Evolutionary conservation across 306 rosid genomes (phyloP).

Genomic region (Sindora glabra): DNA sequence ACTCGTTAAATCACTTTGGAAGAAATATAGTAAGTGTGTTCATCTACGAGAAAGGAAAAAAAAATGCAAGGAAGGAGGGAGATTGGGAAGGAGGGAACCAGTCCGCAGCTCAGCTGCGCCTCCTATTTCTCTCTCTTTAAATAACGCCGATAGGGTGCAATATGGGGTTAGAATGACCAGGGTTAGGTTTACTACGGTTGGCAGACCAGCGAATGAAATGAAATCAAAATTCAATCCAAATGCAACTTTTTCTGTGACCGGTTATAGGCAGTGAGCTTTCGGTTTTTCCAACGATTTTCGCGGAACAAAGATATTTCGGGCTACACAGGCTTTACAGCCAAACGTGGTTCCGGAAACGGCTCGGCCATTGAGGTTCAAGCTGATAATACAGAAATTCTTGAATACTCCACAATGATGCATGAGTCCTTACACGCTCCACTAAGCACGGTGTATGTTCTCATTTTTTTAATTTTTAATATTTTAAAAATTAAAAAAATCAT

Average conservation of each 20-base stretch:
- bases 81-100: conserved; percentile 22
- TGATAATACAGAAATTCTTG: no score
- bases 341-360: no score
- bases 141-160: conserved; percentile 39
- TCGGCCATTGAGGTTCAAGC: no score
- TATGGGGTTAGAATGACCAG: conserved; percentile 52
- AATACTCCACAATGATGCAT: no score
- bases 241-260: conserved; percentile 32
- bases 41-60: conserved; percentile 7
- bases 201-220: conserved; percentile 49
- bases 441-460: no score
- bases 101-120: conserved; percentile 41
- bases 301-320: not conserved
- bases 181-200: conserved; percentile 43
- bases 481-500: no score
- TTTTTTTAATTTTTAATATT: no score
- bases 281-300: conserved; percentile 38
- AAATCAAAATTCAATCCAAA: conserved; percentile 51
- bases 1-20: conserved; percentile 44
- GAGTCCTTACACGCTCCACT: no score
- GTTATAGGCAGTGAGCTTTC: conserved; percentile 28
- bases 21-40: conserved; percentile 16
- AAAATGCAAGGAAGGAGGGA: not conserved
- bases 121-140: conserved; percentile 29
- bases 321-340: not conserved